Conservation (phyloP, 352 stramenopile species). For the Phytopythium mirpurense region DNA sequence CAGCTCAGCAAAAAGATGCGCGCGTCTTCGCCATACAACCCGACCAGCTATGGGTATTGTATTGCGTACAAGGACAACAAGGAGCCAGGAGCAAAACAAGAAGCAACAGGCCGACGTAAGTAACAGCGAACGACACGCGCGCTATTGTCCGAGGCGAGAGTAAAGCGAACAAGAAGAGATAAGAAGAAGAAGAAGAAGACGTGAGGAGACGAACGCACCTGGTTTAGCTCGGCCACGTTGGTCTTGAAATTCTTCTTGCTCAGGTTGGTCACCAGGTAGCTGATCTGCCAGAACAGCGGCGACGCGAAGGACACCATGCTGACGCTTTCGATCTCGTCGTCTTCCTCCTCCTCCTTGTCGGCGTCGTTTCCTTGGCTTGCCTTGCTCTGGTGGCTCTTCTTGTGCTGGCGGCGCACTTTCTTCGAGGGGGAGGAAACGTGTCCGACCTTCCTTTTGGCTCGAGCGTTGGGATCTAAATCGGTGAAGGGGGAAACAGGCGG, state of each 20-base stretch:
- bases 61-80: no score
- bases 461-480: slow-evolving; percentile 5
- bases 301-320: slow-evolving; percentile 89
- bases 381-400: background rate
- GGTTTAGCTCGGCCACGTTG: slow-evolving; percentile 90
- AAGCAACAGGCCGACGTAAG: no score
- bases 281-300: slow-evolving; percentile 92
- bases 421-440: slow-evolving; percentile 7
- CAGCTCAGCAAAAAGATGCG: slow-evolving; percentile 90
- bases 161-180: no score
- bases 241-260: slow-evolving; percentile 94
- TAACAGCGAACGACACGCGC: no score
- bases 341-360: background rate
- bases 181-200: slow-evolving; percentile 21
- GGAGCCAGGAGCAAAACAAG: no score
- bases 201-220: slow-evolving; percentile 59
- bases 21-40: slow-evolving; percentile 89
- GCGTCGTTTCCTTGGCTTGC: background rate
- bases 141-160: no score
- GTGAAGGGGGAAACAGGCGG: slow-evolving; percentile 1
- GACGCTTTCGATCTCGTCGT: background rate
- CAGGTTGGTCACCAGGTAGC: slow-evolving; percentile 90
- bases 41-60: slow-evolving; percentile 73
- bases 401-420: slow-evolving; percentile 4
- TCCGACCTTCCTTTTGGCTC: slow-evolving; percentile 6